phyloP scores from a whole-genome alignment of 192 early-diverging fungal genomes.

The Backusella australiensis region DNA sequence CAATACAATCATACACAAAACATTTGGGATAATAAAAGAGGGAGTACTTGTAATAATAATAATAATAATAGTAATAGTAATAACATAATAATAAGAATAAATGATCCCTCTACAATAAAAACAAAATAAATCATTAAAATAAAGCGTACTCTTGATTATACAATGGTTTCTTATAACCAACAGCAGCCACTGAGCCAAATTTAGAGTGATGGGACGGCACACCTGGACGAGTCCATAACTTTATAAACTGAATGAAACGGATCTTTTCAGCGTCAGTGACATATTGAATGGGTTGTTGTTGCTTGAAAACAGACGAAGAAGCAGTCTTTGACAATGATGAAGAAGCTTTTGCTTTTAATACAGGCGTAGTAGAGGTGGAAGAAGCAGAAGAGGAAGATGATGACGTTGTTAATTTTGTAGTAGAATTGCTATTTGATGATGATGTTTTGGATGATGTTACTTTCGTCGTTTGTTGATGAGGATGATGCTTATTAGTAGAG shows the following conservation, averaged over 20 bases:
- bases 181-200: neutral
- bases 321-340: neutral
- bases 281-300: constrained; percentile 4
- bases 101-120: neutral
- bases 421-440: neutral
- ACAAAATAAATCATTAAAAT: neutral
- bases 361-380: neutral
- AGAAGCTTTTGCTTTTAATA: neutral
- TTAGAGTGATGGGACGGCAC: neutral
- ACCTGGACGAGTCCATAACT: constrained; percentile 2
- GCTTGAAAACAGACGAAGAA: neutral
- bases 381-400: constrained; percentile 4
- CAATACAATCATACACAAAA: neutral
- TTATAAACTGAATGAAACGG: constrained; percentile 9
- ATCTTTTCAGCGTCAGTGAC: neutral
- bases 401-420: constrained; percentile 1
- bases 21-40: neutral
- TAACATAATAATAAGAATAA: neutral
- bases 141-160: neutral
- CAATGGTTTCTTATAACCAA: neutral
- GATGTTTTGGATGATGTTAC: neutral
- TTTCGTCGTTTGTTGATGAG: constrained; percentile 1
- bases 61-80: neutral
- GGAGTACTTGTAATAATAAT: neutral
- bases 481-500: neutral